A percentile compares a stretch with the other conserved stretches of the same genome.
Conservation (phyloP, 2,329 filamentous ascomycete species). For the Remersonia thermophila region DNA sequence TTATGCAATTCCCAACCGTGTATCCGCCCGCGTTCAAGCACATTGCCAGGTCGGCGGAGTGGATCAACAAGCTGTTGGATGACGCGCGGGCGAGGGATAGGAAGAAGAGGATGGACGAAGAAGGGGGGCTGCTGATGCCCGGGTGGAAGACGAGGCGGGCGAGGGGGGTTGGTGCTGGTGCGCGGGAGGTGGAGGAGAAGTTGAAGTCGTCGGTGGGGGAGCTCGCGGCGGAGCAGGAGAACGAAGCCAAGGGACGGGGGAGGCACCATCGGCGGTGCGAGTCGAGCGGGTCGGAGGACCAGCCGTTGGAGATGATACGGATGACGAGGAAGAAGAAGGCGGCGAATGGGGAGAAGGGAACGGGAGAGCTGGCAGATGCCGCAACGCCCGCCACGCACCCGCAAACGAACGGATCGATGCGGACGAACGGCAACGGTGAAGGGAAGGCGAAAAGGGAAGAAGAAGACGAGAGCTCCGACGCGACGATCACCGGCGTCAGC, state of each 20-base stretch:
- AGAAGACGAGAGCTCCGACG: not conserved
- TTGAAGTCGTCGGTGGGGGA: too few species aligned
- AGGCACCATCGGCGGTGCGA: constrained; percentile 42
- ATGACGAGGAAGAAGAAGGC: constrained; percentile 33
- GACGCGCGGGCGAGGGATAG: constrained; percentile 36
- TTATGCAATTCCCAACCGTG: constrained; percentile 77
- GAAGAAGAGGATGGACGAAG: constrained; percentile 20
- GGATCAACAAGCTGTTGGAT: constrained; percentile 69
- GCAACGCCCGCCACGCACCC: too few species aligned
- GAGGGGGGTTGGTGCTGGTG: constrained; percentile 4
- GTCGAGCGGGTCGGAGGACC: constrained; percentile 67
- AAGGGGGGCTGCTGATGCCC: constrained; percentile 5
- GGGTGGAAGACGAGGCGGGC: not conserved
- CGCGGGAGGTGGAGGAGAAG: not conserved
- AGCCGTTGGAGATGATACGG: constrained; percentile 73
- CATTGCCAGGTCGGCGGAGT: constrained; percentile 63
- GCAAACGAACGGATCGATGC: too few species aligned
- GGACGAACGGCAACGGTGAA: too few species aligned
- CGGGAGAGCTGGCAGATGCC: too few species aligned
- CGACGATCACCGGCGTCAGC: too few species aligned
- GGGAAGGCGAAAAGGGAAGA: not conserved
- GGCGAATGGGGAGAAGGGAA: not conserved
- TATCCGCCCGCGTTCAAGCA: constrained; percentile 88
- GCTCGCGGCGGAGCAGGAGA: too few species aligned
- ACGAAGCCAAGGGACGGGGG: constrained; percentile 7